Evolutionary conservation across 2,329 filamentous ascomycete genomes (phyloP), one percentile per base, ranked within the genome.

Genomic region (Colletotrichum gigasporum): DNA sequence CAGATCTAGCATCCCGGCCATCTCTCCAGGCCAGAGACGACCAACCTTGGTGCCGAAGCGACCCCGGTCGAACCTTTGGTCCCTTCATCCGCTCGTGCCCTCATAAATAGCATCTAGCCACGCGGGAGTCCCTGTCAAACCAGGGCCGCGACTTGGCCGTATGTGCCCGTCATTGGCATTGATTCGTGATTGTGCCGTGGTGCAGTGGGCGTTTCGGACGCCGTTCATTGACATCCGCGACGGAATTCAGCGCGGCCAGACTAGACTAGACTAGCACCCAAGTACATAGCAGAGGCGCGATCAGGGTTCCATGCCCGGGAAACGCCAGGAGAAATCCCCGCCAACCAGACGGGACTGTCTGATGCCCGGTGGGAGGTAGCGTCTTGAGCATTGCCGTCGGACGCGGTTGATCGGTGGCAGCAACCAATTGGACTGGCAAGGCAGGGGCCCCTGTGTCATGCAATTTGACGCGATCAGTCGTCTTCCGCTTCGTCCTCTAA

Each of bases 401-500:
- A 57, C 39, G 50, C 26, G 57, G 41, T 65, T 51, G 44, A 54
- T 61, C 37, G 18, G 26, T 22, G 12, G 24, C 37, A 22, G 30
- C 63, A 63, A 65, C 74, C 76, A 78, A 78, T 78, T 59, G 70
- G 67, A 60, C 52, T 44, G 24, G 51, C 42, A 20, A 53, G 62
- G 73, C 71, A 74, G 69, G 72, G 71, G 58, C 59, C 18, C 61
- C 69, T 65, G 69, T 70, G 68, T 71, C 70, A 74, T 76, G 71
- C 70, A 72, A 72, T 74, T 73, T 76, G 72, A 71, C 71, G 72
- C 74, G 74, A 71, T 70, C 70, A 71, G 69, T 72, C 68, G 69
- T 71, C 69, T 71, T 69, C 69, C 64, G 64, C 34, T 45, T 48
- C 60, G n/a, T n/a, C n/a, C n/a, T n/a, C n/a, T n/a, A n/a, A n/a